Base-by-base conservation (phyloP, 768 basidiomycete species). In the Russula olivacea region DNA sequence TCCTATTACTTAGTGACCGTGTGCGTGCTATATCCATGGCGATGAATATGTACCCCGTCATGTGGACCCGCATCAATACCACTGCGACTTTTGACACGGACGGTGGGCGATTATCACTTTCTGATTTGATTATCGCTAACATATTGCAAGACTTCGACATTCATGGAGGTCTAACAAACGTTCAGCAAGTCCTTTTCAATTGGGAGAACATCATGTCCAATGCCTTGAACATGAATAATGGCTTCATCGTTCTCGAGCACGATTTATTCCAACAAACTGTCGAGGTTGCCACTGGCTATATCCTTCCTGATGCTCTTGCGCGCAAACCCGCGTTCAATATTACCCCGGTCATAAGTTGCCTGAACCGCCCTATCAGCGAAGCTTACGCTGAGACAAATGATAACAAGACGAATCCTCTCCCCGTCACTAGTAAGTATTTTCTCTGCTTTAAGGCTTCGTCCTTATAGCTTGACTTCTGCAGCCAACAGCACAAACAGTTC, bases 181-280 rank as follows among this genome's bases (percentile, higher is more conserved):
- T 85, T 4, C 72, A 78, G 32, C 80, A 86, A 65, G 88, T 88
- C 21, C 74, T 88, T 19, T 75, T 79, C 64, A 87, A 87, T 74
- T 93, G 91, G 83, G 77, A 90, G 67, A 75, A 76, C 65, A 92
- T 94, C 75, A 75, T 93, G 52, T 74, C 74, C 52, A 87, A 86
- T 68, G 86, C 80, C 9, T 74, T 83, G 3, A 69, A 73, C 28
- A 76, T 89, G 60, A 65, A 79, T 69, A 82, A 73, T n/a, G 93
- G 93, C 12, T 96, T 96, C 79, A 91, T 96, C 69, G 88, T 91
- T 55, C 80, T 96, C 40, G 89, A 91, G 73, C 88, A 91, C 72
- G 92, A 93, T 74, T 79, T 93, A 38, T 93, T 91, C 79, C 84
- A 87, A 73, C 87, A 93, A 72, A 80, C 85, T 1, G 91, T 93